These are phyloP conservation scores for Cryptosporidium meleagridis DNA, from an alignment of 169 alveolate genomes.

Conservation along the genomic window DNA sequence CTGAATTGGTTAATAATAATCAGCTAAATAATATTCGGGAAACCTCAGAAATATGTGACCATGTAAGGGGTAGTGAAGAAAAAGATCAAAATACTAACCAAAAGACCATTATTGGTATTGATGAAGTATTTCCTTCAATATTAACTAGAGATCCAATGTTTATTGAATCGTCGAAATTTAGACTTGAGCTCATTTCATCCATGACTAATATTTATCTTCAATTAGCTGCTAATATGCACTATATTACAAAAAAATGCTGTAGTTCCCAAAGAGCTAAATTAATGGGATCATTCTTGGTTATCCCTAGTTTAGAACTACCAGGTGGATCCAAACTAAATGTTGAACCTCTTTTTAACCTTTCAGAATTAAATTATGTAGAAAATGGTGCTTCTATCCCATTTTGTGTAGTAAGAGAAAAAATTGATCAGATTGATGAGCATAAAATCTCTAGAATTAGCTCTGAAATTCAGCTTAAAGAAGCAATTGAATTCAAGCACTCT, in stretches of 20 bases:
- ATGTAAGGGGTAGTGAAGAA: not conserved
- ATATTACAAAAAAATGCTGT: slow-evolving; percentile 61
- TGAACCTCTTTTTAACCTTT: slow-evolving; percentile 43
- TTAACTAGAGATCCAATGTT: slow-evolving; percentile 57
- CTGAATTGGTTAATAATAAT: not conserved
- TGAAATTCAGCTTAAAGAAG: slow-evolving; percentile 55
- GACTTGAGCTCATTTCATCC: slow-evolving; percentile 33
- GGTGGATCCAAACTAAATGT: slow-evolving; percentile 66
- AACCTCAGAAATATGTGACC: no score
- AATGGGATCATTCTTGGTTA: slow-evolving; percentile 39
- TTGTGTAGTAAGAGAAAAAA: slow-evolving; percentile 48
- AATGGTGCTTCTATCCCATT: slow-evolving; percentile 72
- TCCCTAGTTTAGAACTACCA: slow-evolving; percentile 44
- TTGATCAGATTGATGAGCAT: slow-evolving; percentile 7
- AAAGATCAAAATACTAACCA: not conserved
- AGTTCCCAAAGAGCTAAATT: slow-evolving; percentile 38
- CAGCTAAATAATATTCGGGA: not conserved
- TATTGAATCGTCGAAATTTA: slow-evolving; percentile 31
- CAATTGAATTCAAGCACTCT: slow-evolving; percentile 20
- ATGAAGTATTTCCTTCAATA: slow-evolving; percentile 36
- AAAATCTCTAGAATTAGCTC: slow-evolving; percentile 17
- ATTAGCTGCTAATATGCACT: slow-evolving; percentile 70
- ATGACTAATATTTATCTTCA: slow-evolving; percentile 35
- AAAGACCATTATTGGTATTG: slow-evolving; percentile 2
- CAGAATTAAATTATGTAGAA: not conserved